These are phyloP conservation scores for Murraya koenigii DNA, from an alignment of 345 rosid genomes.

Conservation along the genomic window DNA sequence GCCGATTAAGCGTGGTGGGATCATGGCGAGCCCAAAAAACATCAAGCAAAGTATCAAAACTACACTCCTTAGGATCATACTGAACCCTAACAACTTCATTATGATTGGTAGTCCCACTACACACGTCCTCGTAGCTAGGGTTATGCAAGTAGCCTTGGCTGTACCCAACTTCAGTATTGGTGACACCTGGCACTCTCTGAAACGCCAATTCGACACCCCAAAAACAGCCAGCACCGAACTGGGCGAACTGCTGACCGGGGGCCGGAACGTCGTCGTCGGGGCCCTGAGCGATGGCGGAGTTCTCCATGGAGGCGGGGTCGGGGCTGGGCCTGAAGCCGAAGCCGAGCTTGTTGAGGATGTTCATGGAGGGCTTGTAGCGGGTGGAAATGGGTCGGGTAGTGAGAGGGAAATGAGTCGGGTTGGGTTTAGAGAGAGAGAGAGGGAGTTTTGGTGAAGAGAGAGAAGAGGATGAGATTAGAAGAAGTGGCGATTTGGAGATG, in stretches of 20 bases:
- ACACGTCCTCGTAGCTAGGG: slow-evolving; percentile 77
- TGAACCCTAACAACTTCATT: slow-evolving; percentile 84
- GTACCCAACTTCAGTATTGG: slow-evolving; percentile 88
- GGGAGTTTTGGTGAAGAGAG: slow-evolving; percentile 7
- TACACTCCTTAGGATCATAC: slow-evolving; percentile 77
- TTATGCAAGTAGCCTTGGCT: slow-evolving; percentile 57
- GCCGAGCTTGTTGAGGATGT: slow-evolving; percentile 85
- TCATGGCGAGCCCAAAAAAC: slow-evolving; percentile 88
- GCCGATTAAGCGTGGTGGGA: slow-evolving; percentile 90
- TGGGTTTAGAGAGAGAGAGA: slow-evolving; percentile 12
- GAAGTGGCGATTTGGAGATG: slow-evolving; percentile 9
- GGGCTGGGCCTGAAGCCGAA: slow-evolving; percentile 51
- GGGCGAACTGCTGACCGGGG: slow-evolving; percentile 72
- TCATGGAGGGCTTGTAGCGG: slow-evolving; percentile 46
- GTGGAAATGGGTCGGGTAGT: slow-evolving; percentile 27
- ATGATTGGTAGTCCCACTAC: slow-evolving; percentile 69
- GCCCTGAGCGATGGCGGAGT: slow-evolving; percentile 66
- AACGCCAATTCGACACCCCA: slow-evolving; percentile 93
- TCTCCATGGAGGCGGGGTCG: slow-evolving; percentile 48
- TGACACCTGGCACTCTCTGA: slow-evolving; percentile 81
- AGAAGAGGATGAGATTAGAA: slow-evolving; percentile 23
- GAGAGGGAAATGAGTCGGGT: slow-evolving; percentile 19
- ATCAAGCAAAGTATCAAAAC: slow-evolving; percentile 67
- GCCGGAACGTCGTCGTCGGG: slow-evolving; percentile 72
- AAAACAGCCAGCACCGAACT: slow-evolving; percentile 95